These are phyloP conservation scores for Harrya chromipes DNA, from an alignment of 768 basidiomycete species.

Conservation along the genomic window DNA sequence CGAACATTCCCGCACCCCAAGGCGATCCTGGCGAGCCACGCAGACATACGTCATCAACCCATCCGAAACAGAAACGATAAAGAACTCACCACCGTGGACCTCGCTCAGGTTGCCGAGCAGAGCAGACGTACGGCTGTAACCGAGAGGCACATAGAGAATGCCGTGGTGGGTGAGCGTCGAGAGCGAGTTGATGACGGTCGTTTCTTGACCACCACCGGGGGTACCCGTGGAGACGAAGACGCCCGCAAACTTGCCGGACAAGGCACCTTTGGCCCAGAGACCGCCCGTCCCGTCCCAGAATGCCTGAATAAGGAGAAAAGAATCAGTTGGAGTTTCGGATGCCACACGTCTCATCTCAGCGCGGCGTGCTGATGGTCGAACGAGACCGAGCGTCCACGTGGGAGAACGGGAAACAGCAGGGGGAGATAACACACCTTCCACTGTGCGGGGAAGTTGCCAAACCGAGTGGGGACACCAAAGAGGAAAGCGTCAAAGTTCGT, in stretches of 20 bases:
- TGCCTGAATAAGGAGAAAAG: conserved; percentile 34
- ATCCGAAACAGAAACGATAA: not conserved
- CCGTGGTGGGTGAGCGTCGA: conserved; percentile 72
- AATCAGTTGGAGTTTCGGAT: no score
- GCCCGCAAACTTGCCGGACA: conserved; percentile 74
- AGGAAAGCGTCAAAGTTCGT: conserved; percentile 37
- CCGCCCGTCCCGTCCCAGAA: conserved; percentile 77
- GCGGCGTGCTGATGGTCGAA: no score
- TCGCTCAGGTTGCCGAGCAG: conserved; percentile 44
- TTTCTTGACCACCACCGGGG: conserved; percentile 76
- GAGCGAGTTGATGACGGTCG: conserved; percentile 48
- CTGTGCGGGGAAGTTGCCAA: conserved; percentile 45
- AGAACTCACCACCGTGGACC: conserved; percentile 51
- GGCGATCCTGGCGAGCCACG: conserved; percentile 51
- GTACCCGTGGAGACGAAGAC: conserved; percentile 70
- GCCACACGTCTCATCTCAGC: no score
- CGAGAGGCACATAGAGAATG: conserved; percentile 67
- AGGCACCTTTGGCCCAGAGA: conserved; percentile 56
- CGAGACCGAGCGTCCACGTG: no score
- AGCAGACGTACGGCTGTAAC: conserved; percentile 49
- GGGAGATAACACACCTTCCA: conserved; percentile 52
- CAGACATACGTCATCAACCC: not conserved
- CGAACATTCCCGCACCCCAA: conserved; percentile 72
- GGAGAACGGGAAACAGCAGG: not conserved
- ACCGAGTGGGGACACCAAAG: conserved; percentile 44